Evolutionary conservation across 257 asterid genomes (phyloP), one percentile per base, ranked within the genome.

Genomic region (Orobanche coerulescens): DNA sequence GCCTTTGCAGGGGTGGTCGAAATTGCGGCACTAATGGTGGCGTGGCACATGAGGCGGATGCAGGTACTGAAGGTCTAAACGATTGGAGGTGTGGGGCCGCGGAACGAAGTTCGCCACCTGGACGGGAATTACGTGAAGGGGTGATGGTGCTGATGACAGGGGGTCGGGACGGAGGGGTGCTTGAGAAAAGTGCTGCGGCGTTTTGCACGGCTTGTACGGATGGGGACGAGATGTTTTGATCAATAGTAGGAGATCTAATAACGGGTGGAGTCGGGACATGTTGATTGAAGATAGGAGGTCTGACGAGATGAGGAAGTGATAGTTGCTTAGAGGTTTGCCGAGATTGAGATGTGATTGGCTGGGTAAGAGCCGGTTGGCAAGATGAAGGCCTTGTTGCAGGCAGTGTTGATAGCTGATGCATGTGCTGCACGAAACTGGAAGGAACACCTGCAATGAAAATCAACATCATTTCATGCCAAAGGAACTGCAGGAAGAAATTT

Each of bases 21-120:
- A 33, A 61, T 46, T 75, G 75, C 15, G 70, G 43, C 5, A 16
- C 33, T 1, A 71, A 26, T 14, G 74, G 53, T 19, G 74, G 33
- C 13, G 64, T 48, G 24, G 70, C 46, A 13, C 57, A 42, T 8
- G 43, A n/a, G 46, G 5, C 11, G 42, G 72, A 46, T n/a, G 71
- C 14, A 1, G 44, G 11, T 49, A 31, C 50, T 66, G 79, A 15
- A 1, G 87, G 73, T 67, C 94, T 76, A 73, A 67, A 78, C 6
- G 87, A 68, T 55, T 80, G 91, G 72, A 85, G 96, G 61, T 87
- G 96, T 8, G 94, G 91, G 46, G 87, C 84, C 5, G 58, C 70
- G 54, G 90, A 69, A 54, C 96, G 90, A 14, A 75, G 24, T 31
- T 79, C 90, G 11, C 80, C 81, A 39, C 71, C 71, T 10, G 53